Percentiles rank a stretch among this genome's conserved stretches.
Evolutionary conservation across 768 basidiomycete species (phyloP).

Genomic region (Boletus rubroflammeus): DNA sequence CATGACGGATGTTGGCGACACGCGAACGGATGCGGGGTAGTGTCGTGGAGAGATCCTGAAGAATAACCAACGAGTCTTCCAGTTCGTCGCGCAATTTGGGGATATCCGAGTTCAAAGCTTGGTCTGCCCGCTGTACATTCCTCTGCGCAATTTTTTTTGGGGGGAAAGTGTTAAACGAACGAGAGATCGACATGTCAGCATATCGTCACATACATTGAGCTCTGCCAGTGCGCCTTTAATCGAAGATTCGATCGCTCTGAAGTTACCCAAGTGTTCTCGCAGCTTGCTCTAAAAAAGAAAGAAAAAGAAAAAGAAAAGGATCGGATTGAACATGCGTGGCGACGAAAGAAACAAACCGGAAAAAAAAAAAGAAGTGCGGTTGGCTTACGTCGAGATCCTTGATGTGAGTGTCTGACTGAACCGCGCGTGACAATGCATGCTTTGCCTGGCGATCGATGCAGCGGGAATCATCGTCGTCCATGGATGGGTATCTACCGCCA

Average conservation of each 20-base stretch:
- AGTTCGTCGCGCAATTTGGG: conserved; percentile 61
- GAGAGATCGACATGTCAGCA: neutral
- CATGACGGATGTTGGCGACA: conserved; percentile 55
- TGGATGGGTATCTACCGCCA: conserved; percentile 7
- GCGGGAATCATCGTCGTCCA: conserved; percentile 2
- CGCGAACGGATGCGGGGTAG: conserved; percentile 62
- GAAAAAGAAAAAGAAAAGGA: neutral
- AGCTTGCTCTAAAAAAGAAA: conserved; percentile 49
- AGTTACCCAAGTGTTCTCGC: conserved; percentile 69
- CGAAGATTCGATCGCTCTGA: conserved; percentile 66
- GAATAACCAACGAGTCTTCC: conserved; percentile 54
- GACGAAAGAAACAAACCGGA: neutral
- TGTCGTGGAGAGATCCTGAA: conserved; percentile 53
- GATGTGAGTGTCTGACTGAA: conserved; percentile 53
- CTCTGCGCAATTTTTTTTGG: conserved; percentile 37
- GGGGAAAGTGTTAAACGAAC: neutral
- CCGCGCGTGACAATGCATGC: conserved; percentile 44
- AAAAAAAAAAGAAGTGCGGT: no score
- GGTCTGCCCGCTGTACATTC: conserved; percentile 55
- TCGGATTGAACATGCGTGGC: neutral
- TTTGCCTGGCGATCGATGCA: conserved; percentile 44
- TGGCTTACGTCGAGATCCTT: conserved; percentile 54
- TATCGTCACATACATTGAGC: conserved; percentile 46
- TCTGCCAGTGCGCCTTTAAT: conserved; percentile 61
- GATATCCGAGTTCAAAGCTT: conserved; percentile 54